Evolutionary conservation across 371 early-diverging fungal genomes (phyloP).

Genomic region (Rhizopus microsporus): DNA sequence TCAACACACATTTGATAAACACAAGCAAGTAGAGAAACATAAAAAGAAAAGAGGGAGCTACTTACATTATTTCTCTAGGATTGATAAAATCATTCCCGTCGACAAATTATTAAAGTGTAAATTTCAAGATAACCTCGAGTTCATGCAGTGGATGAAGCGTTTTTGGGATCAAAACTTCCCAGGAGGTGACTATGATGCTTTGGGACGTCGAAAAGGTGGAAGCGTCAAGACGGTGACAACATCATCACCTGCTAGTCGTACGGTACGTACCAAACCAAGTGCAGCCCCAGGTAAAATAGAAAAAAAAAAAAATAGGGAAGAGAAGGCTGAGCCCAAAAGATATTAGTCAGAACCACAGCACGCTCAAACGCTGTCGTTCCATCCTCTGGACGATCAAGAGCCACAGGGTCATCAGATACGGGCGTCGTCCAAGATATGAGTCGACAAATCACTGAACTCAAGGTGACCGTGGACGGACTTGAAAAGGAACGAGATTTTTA

Average conservation of each 20-base stretch:
- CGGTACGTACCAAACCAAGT: conserved; percentile 11
- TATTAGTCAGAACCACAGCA: neutral
- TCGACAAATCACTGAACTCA: conserved; percentile 77
- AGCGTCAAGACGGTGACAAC: conserved; percentile 16
- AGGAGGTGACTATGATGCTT: conserved; percentile 84
- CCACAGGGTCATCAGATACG: neutral
- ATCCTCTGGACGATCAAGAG: neutral
- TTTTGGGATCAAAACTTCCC: conserved; percentile 86
- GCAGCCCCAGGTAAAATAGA: conserved; percentile 15
- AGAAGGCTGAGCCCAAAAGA: neutral
- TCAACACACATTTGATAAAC: conserved; percentile 80
- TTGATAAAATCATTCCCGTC: conserved; percentile 80
- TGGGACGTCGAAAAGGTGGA: conserved; percentile 70
- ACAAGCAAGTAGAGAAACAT: conserved; percentile 52
- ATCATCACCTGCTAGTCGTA: conserved; percentile 15
- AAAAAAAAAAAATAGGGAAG: neutral
- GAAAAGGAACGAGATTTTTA: conserved; percentile 97
- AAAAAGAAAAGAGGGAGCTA: too few species aligned
- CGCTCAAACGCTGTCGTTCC: neutral
- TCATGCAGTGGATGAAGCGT: conserved; percentile 91
- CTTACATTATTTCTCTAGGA: conserved; percentile 18
- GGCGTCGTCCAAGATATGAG: conserved; percentile 40
- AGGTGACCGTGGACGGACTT: conserved; percentile 82
- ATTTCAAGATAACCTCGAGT: conserved; percentile 97
- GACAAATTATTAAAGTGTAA: conserved; percentile 88